These are phyloP conservation scores for Trichaptum fuscoviolaceum DNA, from an alignment of 768 basidiomycete species.

Conservation along the genomic window DNA sequence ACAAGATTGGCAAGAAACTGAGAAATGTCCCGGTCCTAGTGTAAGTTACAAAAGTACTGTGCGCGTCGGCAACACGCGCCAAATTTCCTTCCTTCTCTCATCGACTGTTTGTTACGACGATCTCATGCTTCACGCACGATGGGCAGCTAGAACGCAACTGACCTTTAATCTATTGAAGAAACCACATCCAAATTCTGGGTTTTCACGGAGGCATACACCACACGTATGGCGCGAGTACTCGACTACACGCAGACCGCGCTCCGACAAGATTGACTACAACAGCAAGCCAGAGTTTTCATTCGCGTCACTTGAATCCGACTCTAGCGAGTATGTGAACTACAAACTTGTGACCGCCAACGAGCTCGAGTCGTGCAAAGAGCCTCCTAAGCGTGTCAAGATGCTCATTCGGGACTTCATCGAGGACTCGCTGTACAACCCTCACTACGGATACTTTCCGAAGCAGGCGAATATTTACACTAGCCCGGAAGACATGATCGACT, in stretches of 20 bases:
- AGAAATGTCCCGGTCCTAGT: not conserved
- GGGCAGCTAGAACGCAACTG: not conserved
- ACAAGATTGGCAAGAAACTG: not conserved
- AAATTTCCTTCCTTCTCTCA: not conserved
- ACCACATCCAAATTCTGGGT: not conserved
- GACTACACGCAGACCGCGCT: constrained; percentile 13
- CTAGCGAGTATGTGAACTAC: constrained; percentile 42
- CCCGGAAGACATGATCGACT: constrained; percentile 58
- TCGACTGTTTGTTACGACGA: not conserved
- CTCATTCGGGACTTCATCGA: constrained; percentile 95
- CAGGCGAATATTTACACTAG: constrained; percentile 86
- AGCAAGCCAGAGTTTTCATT: constrained; percentile 42
- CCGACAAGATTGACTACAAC: constrained; percentile 83
- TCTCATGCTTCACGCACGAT: constrained; percentile 4
- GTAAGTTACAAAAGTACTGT: not conserved
- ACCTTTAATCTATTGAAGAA: not conserved
- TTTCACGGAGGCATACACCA: not conserved
- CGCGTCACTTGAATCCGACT: constrained; percentile 30
- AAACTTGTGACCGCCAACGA: constrained; percentile 67
- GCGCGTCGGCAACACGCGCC: not conserved
- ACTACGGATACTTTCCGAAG: constrained; percentile 96
- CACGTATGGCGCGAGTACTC: not conserved
- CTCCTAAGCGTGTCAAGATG: constrained; percentile 85
- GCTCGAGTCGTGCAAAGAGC: constrained; percentile 47
- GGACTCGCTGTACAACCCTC: constrained; percentile 92